A percentile compares a stretch with the other conserved stretches of the same genome.
phyloP scores from a whole-genome alignment of 139 green algal species.

The Mesotaenium endlicherianum region DNA sequence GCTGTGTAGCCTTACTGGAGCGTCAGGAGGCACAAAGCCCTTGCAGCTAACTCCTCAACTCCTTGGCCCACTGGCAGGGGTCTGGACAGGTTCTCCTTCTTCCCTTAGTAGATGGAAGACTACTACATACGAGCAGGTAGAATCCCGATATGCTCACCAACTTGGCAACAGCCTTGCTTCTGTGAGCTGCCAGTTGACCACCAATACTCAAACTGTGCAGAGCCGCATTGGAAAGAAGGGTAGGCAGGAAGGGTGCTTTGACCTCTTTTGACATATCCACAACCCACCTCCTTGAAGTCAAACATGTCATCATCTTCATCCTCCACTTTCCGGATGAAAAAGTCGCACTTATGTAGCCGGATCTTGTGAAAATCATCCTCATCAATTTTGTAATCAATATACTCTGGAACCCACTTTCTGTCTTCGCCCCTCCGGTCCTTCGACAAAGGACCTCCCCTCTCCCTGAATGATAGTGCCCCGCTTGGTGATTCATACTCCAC shows the following conservation, averaged over 20 bases:
- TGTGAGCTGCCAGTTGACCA: no score
- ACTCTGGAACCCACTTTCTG: not conserved
- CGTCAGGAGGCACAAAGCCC: no score
- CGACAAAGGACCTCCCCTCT: conserved; percentile 6
- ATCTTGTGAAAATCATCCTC: conserved; percentile 37
- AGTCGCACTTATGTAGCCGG: conserved; percentile 36
- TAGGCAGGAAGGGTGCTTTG: not conserved
- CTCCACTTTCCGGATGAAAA: conserved; percentile 28
- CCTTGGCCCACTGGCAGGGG: no score
- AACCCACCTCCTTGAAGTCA: conserved; percentile 26
- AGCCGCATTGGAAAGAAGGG: not conserved
- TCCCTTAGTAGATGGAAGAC: not conserved
- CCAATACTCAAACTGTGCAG: not conserved
- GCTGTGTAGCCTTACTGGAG: not conserved
- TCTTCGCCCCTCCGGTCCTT: not conserved
- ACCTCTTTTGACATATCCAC: not conserved
- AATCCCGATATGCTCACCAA: not conserved
- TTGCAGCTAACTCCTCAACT: no score
- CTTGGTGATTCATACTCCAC: not conserved
- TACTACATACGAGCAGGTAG: not conserved
- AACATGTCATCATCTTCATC: conserved; percentile 29
- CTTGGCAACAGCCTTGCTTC: no score
- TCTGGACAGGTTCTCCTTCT: no score
- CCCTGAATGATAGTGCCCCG: not conserved
- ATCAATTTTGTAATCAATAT: conserved; percentile 43